Conservation (phyloP, 768 basidiomycete species). For the Podaxis mareebaensis region DNA sequence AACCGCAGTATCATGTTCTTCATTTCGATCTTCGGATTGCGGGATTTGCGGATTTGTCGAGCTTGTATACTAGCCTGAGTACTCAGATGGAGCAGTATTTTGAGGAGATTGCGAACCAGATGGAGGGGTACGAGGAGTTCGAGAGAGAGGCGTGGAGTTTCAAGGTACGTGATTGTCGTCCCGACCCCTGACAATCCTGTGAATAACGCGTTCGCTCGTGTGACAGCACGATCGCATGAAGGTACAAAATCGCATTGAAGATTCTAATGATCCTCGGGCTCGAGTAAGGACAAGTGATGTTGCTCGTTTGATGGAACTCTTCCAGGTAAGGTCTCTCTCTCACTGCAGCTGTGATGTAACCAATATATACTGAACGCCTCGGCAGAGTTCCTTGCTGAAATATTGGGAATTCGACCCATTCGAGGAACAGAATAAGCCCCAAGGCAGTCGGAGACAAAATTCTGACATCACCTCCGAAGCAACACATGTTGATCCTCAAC, state of each 20-base stretch:
- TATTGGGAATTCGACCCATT: slow-evolving; percentile 66
- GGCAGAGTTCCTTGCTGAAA: slow-evolving; percentile 65
- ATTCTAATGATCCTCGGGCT: slow-evolving; percentile 39
- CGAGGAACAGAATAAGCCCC: slow-evolving; percentile 22
- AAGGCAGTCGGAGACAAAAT: slow-evolving; percentile 29
- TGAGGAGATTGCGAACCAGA: slow-evolving; percentile 55
- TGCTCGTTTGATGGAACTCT: slow-evolving; percentile 81
- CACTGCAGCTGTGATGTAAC: neutral
- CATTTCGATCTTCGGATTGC: slow-evolving; percentile 85
- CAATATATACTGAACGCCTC: neutral
- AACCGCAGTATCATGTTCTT: slow-evolving; percentile 71
- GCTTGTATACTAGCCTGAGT: slow-evolving; percentile 75
- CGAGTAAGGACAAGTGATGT: slow-evolving; percentile 75
- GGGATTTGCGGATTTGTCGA: slow-evolving; percentile 79
- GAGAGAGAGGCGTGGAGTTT: slow-evolving; percentile 77
- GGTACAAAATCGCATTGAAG: slow-evolving; percentile 62
- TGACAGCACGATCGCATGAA: slow-evolving; percentile 73
- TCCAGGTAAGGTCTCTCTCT: slow-evolving; percentile 50
- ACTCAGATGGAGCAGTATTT: slow-evolving; percentile 84
- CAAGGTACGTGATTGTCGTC: slow-evolving; percentile 49
- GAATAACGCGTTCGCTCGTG: neutral
- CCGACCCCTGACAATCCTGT: neutral
- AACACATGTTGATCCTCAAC: slow-evolving; percentile 38
- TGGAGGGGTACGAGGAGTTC: slow-evolving; percentile 70
- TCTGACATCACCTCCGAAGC: slow-evolving; percentile 35